Percentiles rank a stretch among this genome's conserved stretches.
Conservation (phyloP, 345 rosid genomes). For the Sisymbrium altissimum region DNA sequence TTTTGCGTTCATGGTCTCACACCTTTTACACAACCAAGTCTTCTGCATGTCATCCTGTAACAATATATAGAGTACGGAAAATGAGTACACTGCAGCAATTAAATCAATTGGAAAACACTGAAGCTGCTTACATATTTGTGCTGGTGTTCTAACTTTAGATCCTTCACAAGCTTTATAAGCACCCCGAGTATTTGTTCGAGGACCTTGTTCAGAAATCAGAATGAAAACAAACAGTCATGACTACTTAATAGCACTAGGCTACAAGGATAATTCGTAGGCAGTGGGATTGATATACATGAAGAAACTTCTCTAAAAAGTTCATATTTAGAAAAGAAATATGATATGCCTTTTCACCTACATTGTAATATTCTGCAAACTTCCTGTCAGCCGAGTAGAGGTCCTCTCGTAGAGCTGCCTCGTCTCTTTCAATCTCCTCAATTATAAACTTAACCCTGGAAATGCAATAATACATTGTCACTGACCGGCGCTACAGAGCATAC, state of each 20-base stretch:
- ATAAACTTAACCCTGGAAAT: slow-evolving; percentile 80
- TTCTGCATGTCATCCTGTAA: slow-evolving; percentile 86
- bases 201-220: slow-evolving; percentile 52
- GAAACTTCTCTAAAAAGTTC: neutral
- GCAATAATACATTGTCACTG: neutral
- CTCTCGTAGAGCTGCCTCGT: slow-evolving; percentile 81
- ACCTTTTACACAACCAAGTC: slow-evolving; percentile 90
- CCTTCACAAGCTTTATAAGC: slow-evolving; percentile 95
- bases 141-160: slow-evolving; percentile 90
- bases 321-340: neutral
- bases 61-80: neutral
- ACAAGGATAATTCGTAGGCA: neutral
- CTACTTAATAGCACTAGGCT: neutral
- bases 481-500: neutral
- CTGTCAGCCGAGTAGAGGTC: slow-evolving; percentile 96
- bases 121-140: slow-evolving; percentile 70
- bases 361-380: slow-evolving; percentile 89
- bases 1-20: slow-evolving; percentile 97
- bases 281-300: neutral
- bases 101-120: neutral
- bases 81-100: neutral
- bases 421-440: slow-evolving; percentile 93
- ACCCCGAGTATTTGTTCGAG: slow-evolving; percentile 95
- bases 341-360: slow-evolving; percentile 47
- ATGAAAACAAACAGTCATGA: neutral